phyloP scores from a whole-genome alignment of 192 early-diverging fungal species.

The Mortierella alpina region DNA sequence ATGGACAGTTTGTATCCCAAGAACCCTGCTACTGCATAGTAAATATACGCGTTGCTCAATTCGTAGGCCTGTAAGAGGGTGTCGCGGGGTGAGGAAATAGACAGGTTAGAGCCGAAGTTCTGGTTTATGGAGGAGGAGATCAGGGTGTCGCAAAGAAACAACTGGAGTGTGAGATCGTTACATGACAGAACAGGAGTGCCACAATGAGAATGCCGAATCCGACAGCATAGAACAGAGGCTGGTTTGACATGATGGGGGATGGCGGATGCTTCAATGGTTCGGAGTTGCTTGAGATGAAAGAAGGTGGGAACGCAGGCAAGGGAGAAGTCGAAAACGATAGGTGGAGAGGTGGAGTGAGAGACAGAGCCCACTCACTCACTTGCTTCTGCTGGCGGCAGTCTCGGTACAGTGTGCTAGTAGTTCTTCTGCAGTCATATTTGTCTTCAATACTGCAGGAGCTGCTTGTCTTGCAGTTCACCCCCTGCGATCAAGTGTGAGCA shows the following conservation, averaged over 20 bases:
- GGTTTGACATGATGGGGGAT: constrained; percentile 32
- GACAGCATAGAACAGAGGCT: constrained; percentile 18
- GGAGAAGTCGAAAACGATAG: not conserved
- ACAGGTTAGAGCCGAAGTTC: not conserved
- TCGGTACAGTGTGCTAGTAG: too few relatives aligned
- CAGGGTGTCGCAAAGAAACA: not conserved
- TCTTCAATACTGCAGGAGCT: too few relatives aligned
- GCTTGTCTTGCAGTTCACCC: too few relatives aligned
- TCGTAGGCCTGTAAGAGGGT: constrained; percentile 25
- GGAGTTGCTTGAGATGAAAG: not conserved
- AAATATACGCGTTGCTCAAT: constrained; percentile 30
- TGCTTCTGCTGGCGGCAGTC: too few relatives aligned
- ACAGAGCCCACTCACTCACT: too few relatives aligned
- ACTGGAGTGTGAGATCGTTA: not conserved
- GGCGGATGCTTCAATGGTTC: not conserved
- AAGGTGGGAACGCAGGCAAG: not conserved
- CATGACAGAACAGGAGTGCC: constrained; percentile 45
- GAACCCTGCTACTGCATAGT: constrained; percentile 33
- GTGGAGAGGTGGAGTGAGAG: too few relatives aligned
- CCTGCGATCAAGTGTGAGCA: too few relatives aligned
- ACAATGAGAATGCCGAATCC: constrained; percentile 28
- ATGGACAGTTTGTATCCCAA: constrained; percentile 35
- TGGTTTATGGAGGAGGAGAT: not conserved
- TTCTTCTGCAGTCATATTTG: too few relatives aligned
- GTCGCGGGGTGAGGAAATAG: not conserved